Base-by-base conservation (phyloP, 2,329 filamentous ascomycete genomes). In the Ilyonectria mors-panacis region DNA sequence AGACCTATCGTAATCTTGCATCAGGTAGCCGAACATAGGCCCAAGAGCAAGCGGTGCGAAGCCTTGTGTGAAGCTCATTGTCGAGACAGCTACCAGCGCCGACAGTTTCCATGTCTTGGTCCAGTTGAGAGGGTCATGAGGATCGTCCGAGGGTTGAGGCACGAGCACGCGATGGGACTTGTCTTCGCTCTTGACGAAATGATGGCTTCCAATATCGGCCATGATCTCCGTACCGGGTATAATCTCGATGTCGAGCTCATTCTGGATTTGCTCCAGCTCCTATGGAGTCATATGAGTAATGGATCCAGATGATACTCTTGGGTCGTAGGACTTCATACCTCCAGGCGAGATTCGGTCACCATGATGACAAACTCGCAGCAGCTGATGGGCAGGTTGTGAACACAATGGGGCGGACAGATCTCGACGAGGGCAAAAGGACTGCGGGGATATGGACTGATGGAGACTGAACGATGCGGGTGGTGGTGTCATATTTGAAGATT, bases 191-290 rank as follows among this genome's bases (percentile, higher is more conserved):
- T 66, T 63, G 47, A 71, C 66, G 8, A 57, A 71, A 12, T 69
- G 68, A 21, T 71, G 59, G 28, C 65, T 67, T 17, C 69, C 69
- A n/a, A 71, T 19, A 17, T 71, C 69, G 9, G 68, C 59, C 69
- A 71, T 71, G 48, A 71, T 71, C 26, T 71, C 69, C 8, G 68
- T 71, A 5, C 69, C 69, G 0, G 69, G 69, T 28, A 71, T 50
- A 12, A 71, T 62, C 30, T 71, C 68, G 19, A 71, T 69, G 13
- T 69, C 54, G 30, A 71, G 69, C 21, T 71, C 65, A 70, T 71
- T 48, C 15, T 71, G 65, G 13, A 71, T 44, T 30, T 57, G 39
- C 58, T 58, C 28, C 42, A 58, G 28, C 26, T 58, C 55, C 55
- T 58, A 28, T 4, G 9, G 23, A 33, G 23, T 7, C 7, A 28